Evolutionary conservation across 2,329 filamentous ascomycete genomes (phyloP).

Genomic region (Byssoonygena ceratinophila): DNA sequence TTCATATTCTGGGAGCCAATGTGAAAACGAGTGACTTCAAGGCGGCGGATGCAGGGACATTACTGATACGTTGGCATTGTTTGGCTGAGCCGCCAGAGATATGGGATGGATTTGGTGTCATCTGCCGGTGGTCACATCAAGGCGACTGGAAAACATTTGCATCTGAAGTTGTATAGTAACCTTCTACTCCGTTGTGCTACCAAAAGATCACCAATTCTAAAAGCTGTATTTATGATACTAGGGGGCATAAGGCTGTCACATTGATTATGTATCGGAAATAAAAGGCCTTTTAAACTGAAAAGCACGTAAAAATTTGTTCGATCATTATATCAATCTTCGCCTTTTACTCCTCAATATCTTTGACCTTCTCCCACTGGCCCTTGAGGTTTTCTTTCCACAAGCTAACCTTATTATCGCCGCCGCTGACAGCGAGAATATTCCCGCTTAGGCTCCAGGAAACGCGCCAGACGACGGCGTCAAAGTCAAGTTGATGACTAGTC

Average conservation of each 20-base stretch:
- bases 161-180: neutral
- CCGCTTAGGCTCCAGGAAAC: conserved; percentile 97
- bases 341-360: conserved; percentile 81
- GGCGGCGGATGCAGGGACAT: too few species aligned
- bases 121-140: neutral
- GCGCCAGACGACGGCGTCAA: conserved; percentile 85
- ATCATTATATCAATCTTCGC: conserved; percentile 7
- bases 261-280: neutral
- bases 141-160: neutral
- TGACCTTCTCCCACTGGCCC: conserved; percentile 94
- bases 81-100: neutral
- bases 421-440: conserved; percentile 88
- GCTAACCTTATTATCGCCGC: conserved; percentile 91
- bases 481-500: conserved; percentile 73
- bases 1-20: conserved; percentile 26
- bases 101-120: neutral
- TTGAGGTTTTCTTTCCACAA: conserved; percentile 97
- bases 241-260: neutral
- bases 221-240: neutral
- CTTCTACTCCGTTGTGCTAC: neutral
- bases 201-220: neutral
- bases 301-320: neutral
- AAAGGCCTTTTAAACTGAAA: neutral
- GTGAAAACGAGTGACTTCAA: neutral
- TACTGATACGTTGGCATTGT: too few species aligned